Conservation (phyloP, 2,329 filamentous ascomycete genomes). For the Bipolaris oryzae region DNA sequence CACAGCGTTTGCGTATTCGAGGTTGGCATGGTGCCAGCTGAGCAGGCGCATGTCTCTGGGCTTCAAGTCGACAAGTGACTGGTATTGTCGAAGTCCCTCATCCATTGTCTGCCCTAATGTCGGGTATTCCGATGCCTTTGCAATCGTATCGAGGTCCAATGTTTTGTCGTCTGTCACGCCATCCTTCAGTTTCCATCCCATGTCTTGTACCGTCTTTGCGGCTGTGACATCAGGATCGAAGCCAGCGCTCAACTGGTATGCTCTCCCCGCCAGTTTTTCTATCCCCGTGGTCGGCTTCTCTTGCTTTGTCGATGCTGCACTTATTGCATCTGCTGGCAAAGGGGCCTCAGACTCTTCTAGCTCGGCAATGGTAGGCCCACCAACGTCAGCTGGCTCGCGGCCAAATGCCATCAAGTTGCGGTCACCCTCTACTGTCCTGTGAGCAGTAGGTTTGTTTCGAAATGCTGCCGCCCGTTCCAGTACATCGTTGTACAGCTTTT, state of each 20-base stretch:
- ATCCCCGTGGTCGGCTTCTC: conserved; percentile 58
- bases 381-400: conserved; percentile 67
- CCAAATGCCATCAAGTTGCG: conserved; percentile 81
- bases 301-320: conserved; percentile 41
- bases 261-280: conserved; percentile 71
- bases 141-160: conserved; percentile 72
- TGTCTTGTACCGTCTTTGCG: conserved; percentile 74
- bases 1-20: conserved; percentile 95
- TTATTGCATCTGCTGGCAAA: conserved; percentile 56
- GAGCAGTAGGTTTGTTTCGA: conserved; percentile 75
- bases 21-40: conserved; percentile 98
- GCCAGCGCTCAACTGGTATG: conserved; percentile 70
- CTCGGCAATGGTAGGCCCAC: conserved; percentile 71
- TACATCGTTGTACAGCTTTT: conserved; percentile 93
- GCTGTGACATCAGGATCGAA: conserved; percentile 73
- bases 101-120: conserved; percentile 92
- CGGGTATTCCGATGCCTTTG: conserved; percentile 65
- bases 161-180: conserved; percentile 67
- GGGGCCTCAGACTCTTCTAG: conserved; percentile 71
- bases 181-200: conserved; percentile 80
- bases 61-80: conserved; percentile 78
- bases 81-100: conserved; percentile 87
- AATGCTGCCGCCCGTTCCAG: conserved; percentile 90
- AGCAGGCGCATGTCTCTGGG: conserved; percentile 87
- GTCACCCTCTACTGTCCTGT: conserved; percentile 80